phyloP scores from a whole-genome alignment of 2,329 filamentous ascomycete genomes.

The Nigrograna mackinnonii region DNA sequence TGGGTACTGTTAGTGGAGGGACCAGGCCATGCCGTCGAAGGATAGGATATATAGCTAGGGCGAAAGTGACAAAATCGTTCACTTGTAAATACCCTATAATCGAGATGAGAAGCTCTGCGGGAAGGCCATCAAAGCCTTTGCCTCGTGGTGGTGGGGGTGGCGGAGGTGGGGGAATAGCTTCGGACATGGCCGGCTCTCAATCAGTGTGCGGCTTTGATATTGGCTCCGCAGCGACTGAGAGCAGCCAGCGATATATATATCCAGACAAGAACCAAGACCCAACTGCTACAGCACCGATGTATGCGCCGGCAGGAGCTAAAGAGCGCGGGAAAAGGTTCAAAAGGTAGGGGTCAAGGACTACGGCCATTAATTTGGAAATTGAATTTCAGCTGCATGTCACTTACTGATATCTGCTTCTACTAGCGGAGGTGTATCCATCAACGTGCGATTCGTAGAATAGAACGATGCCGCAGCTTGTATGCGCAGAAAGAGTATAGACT shows the following conservation, averaged over 20 bases:
- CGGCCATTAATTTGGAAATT: slow-evolving; percentile 13
- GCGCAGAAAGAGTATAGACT: slow-evolving; percentile 71
- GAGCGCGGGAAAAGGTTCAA: slow-evolving; percentile 80
- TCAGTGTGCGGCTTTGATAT: slow-evolving; percentile 34
- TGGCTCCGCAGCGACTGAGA: slow-evolving; percentile 19
- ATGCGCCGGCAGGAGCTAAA: slow-evolving; percentile 71
- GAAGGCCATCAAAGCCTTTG: slow-evolving; percentile 43
- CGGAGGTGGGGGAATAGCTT: slow-evolving; percentile 18
- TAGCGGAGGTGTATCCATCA: slow-evolving; percentile 76
- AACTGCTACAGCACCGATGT: slow-evolving; percentile 65
- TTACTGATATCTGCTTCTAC: slow-evolving; percentile 74
- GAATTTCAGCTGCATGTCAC: slow-evolving; percentile 10
- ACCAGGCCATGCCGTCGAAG: slow-evolving; percentile 41
- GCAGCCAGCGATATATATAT: slow-evolving; percentile 41
- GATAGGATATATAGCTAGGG: slow-evolving; percentile 50
- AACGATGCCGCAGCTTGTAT: slow-evolving; percentile 82
- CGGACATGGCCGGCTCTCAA: slow-evolving; percentile 31
- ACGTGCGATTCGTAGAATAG: slow-evolving; percentile 70
- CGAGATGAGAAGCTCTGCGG: slow-evolving; percentile 50
- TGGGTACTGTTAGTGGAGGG: slow-evolving; percentile 28
- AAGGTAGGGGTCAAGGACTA: slow-evolving; percentile 83
- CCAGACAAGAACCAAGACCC: slow-evolving; percentile 55
- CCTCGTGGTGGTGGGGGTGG: slow-evolving; percentile 17
- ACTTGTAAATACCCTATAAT: slow-evolving; percentile 47
- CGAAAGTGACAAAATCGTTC: slow-evolving; percentile 49